Base-by-base conservation (phyloP, 2,329 filamentous ascomycete genomes). In the Lachnellula cervina region DNA sequence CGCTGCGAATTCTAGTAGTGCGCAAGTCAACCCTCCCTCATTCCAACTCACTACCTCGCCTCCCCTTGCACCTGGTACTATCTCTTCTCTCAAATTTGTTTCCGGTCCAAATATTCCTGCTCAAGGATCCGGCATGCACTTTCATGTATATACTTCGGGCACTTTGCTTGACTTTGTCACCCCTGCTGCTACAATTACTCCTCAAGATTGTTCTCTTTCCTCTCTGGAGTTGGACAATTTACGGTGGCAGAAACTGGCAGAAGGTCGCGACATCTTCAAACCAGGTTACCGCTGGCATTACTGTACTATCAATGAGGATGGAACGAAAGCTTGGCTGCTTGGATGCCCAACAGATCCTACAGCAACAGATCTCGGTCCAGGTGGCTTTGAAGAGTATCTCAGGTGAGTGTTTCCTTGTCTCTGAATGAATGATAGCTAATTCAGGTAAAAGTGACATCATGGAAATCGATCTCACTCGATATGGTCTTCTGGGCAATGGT, bases 261-360 rank as follows among this genome's bases (percentile, higher is more conserved):
- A 97, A 67, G 94, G 94, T 3, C 88, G 90, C 49, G 94, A 99
- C 69, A 87, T 99, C 35, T 99, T 97, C 74, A 89, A 89, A 64
- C 78, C 85, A 0, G 90, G 88, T n/a, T 97, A 94, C 71, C 84
- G 93, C 57, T 99, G 94, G 94, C 93, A 97, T 71, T 99, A 99
- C 70, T 97, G 94, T 71, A 96, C 91, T 3, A 88, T 97, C 73
- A 95, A 97, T 69, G 87, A 94, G 58, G 90, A 96, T 65, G 93
- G 93, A 5, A 97, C 94, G 6, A 96, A 96, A 69, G 94, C 91
- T 7, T 99, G 94, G 92, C 78, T 99, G 23, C 80, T 99, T n/a
- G 94, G 94, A 8, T 97, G 91, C 66, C 89, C 89, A 2, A 87
- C 89, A 3, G 90, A 96, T 61, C 75, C 80, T 42, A 75, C 80